Evolutionary conservation across 768 basidiomycete species (phyloP), one percentile per base, ranked within the genome.

Genomic region (Gymnopilus junonius): DNA sequence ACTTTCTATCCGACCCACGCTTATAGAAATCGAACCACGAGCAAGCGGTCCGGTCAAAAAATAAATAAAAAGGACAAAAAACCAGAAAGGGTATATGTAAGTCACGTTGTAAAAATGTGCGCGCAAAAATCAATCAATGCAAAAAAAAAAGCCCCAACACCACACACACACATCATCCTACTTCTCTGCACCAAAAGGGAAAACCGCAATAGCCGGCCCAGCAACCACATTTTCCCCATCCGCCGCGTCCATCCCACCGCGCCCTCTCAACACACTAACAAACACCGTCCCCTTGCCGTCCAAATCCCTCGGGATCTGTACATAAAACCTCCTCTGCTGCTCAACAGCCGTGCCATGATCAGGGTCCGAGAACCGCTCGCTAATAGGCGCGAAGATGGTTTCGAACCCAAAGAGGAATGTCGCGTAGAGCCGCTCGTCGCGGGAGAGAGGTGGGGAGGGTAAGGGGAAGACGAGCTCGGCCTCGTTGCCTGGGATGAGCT

Each of bases 181-280:
- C 15, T 50, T 50, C 20, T 59, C 39, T 2, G 63, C 58, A 57
- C 75, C 73, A 55, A 73, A 82, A 29, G 71, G 69, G 69, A 85
- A 81, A 42, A 69, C 69, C 29, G 83, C 66, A 66, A 88, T 77
- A 17, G 81, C 76, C 8, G 85, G 86, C 2, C 89, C 89, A 37
- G 87, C 88, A 37, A 90, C 72, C 27, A 82, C 85, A 61, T 75
- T 83, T 31, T 78, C 77, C 59, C 87, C 75, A 62, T 63, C 75
- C 75, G 67, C 46, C 15, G 39, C 46, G 55, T 50, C 48, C 48
- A 69, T 66, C n/a, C 61, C 58, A 11, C 67, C 55, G 31, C 48
- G 34, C 74, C 75, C 65, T 67, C 78, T 56, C 77, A 81, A 55
- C 46, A 87, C 75, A 58, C 86, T 70, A 8, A 83, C 80, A 72